Evolutionary conservation across 352 stramenopile genomes (phyloP), one percentile per base, ranked within the genome.

Genomic region (Pythium angustatum): DNA sequence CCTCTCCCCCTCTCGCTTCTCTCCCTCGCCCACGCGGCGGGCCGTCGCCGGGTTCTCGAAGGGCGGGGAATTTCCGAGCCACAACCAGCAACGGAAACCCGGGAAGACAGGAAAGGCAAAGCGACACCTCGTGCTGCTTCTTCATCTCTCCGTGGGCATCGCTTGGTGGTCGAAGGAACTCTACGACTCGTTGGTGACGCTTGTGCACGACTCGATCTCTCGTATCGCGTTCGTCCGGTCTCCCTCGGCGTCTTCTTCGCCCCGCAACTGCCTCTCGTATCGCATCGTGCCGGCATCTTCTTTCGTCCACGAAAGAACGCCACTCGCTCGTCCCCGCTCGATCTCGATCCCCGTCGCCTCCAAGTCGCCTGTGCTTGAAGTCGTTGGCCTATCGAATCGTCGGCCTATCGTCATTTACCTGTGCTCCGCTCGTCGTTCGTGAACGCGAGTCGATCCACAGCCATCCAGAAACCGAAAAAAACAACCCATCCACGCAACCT

Each of bases 61-160:
- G 56, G 56, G 56, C 56, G 56, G 56, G 56, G 56, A 63, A 54
- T 63, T 63, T 45, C 45, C 43, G 28, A 59, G 61, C 56, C 48
- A 69, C n/a, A 71, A 66, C 64, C 64, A 59, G 38, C 55, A 71
- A 71, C 58, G 44, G 59, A 66, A 71, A 65, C 64, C 62, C 53
- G 62, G 62, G 47, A 69, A 71, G 64, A 52, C 40, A 62, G 27
- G 63, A 62, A 70, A 31, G 26, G 30, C 27, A 52, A 47, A 45
- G 28, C 41, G 27, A 60, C 31, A 38, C 11, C 40, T 51, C 58
- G 38, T 47, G 28, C 58, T 58, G 44, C 58, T 52, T 65, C 58
- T 58, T 57, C 38, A 65, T 58, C 45, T 57, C 61, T 68, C 61
- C 41, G 51, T 57, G 40, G 49, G 41, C 51, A 53, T 57, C 49